Evolutionary conservation across 331 rosid genomes (phyloP).

Genomic region (Acacia concinna): DNA sequence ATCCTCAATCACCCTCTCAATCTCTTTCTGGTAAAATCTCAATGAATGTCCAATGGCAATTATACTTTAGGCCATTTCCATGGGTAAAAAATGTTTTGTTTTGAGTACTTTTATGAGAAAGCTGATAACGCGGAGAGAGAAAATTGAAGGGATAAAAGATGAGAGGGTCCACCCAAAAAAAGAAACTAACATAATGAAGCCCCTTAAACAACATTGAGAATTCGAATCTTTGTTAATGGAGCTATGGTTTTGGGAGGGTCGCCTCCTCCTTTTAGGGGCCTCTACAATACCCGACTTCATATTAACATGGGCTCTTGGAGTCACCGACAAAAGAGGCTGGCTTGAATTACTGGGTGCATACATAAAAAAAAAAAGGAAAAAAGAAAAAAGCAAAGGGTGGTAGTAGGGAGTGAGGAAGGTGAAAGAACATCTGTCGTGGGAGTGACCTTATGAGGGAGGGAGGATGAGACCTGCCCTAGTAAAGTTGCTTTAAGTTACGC

Average conservation of each 20-base stretch:
- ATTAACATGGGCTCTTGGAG: fast-evolving
- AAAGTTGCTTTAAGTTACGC: neutral
- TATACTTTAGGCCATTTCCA: neutral
- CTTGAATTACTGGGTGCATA: no score
- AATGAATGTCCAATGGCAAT: neutral
- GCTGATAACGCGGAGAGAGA: neutral
- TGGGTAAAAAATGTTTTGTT: neutral
- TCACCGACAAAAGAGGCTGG: no score
- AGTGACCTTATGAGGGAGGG: neutral
- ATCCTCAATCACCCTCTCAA: neutral
- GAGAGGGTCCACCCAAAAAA: neutral
- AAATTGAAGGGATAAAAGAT: neutral
- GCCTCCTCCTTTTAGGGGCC: no score
- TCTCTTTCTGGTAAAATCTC: neutral
- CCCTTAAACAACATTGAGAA: no score
- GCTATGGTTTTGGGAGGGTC: no score
- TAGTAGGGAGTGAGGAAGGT: neutral
- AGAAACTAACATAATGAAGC: no score
- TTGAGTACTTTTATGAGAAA: neutral
- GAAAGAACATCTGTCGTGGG: neutral
- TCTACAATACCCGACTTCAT: no score
- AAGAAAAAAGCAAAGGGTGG: neutral
- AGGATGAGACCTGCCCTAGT: neutral
- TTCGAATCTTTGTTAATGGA: no score
- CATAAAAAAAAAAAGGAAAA: no score